A percentile compares a stretch with the other conserved stretches of the same genome.
Evolutionary conservation across 805 yeast genomes (phyloP).

Genomic region (Candida germanica): DNA sequence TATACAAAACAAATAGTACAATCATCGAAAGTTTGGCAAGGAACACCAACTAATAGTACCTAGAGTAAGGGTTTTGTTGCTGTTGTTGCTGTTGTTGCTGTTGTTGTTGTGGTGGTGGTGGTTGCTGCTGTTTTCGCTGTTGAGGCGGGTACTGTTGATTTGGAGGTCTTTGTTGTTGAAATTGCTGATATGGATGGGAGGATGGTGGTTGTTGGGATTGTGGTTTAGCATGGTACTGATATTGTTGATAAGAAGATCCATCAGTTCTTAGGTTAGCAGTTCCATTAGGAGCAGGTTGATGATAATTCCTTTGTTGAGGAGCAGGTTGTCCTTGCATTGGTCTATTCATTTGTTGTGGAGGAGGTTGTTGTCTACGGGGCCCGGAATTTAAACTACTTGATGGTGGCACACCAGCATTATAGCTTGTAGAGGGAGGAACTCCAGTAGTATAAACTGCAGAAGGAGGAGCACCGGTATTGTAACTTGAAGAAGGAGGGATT

Average conservation of each 20-base stretch:
- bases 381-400: neutral
- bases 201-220: conserved; percentile 14
- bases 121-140: conserved; percentile 11
- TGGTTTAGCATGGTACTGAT: conserved; percentile 14
- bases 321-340: conserved; percentile 9
- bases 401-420: conserved; percentile 1
- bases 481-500: conserved; percentile 3
- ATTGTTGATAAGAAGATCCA: conserved; percentile 14
- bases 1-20: conserved; percentile 4
- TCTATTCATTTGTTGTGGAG: conserved; percentile 3
- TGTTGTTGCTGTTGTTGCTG: conserved; percentile 11
- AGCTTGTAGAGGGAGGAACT: neutral
- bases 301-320: conserved; percentile 10
- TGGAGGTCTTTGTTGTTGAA: conserved; percentile 9
- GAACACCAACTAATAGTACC: conserved; percentile 2
- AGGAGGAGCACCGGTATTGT: conserved; percentile 9
- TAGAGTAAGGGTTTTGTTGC: conserved; percentile 7
- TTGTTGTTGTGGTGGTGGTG: conserved; percentile 11
- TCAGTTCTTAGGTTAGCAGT: conserved; percentile 11
- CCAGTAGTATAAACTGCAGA: conserved; percentile 4
- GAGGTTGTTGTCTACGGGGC: conserved; percentile 5
- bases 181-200: conserved; percentile 8
- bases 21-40: no score
- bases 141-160: conserved; percentile 13
- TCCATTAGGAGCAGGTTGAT: conserved; percentile 2